These are phyloP conservation scores for Adansonia digitata DNA, from an alignment of 345 rosid species.

Conservation along the genomic window DNA sequence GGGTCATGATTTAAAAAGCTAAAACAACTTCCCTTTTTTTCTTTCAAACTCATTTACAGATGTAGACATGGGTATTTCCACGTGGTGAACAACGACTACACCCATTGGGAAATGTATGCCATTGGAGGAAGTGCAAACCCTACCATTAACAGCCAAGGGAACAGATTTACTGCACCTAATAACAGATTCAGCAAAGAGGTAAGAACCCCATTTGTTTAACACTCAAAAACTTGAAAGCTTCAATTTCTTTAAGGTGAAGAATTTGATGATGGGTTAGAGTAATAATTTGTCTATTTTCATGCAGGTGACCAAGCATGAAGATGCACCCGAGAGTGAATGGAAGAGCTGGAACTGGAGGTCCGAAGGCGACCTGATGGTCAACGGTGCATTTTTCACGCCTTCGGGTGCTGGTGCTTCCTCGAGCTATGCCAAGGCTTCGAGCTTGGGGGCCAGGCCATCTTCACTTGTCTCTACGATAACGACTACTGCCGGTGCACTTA, in stretches of 20 bases:
- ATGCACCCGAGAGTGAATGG: constrained; percentile 1
- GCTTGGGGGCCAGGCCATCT: constrained; percentile 3
- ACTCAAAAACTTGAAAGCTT: background rate
- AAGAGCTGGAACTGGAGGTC: background rate
- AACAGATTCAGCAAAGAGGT: background rate
- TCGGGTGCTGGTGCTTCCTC: background rate
- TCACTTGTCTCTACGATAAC: background rate
- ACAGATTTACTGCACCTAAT: background rate
- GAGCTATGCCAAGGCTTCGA: background rate
- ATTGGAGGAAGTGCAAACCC: constrained; percentile 7
- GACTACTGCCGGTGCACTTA: background rate
- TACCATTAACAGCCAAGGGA: constrained; percentile 1
- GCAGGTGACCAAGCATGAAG: constrained; percentile 7
- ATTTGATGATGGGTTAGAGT: too few species aligned
- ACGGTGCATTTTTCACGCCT: background rate
- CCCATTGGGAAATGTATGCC: constrained; percentile 5
- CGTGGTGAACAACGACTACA: constrained; percentile 1
- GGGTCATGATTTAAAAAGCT: too few species aligned
- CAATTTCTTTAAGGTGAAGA: background rate
- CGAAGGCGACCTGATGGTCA: constrained; percentile 3
- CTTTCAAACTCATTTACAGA: background rate
- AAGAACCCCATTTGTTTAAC: background rate
- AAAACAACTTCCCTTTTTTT: too few species aligned
- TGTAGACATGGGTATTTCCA: constrained; percentile 2
- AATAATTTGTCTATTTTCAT: background rate